Conservation (phyloP, 192 early-diverging fungal species). For the Spizellomyces punctatus region DNA sequence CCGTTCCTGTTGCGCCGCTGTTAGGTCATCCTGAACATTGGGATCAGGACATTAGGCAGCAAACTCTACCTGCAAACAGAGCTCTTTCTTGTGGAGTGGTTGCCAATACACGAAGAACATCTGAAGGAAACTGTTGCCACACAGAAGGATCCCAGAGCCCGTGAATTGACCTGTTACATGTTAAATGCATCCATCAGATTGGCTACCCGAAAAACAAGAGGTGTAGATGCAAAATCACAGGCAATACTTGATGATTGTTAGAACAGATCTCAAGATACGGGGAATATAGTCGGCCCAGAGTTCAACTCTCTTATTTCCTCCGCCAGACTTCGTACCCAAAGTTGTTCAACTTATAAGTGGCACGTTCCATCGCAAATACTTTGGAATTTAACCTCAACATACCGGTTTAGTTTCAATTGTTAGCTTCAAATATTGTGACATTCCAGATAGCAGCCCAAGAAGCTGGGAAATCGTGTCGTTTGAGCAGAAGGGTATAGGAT, state of each 20-base stretch:
- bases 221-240: too few relatives aligned
- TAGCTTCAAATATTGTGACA: conserved; percentile 1
- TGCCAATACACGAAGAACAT: conserved; percentile 16
- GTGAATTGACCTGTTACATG: conserved; percentile 24
- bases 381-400: not conserved
- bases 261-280: not conserved
- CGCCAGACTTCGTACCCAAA: too few relatives aligned
- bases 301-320: too few relatives aligned
- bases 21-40: too few relatives aligned
- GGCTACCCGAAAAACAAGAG: not conserved
- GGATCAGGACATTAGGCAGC: too few relatives aligned
- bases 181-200: too few relatives aligned
- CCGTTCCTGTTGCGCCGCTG: too few relatives aligned
- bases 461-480: not conserved
- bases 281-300: conserved; percentile 3
- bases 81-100: conserved; percentile 21
- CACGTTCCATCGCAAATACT: too few relatives aligned
- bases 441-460: not conserved
- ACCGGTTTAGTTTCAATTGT: conserved; percentile 8
- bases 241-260: too few relatives aligned
- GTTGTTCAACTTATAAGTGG: too few relatives aligned
- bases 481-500: not conserved
- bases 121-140: conserved; percentile 22
- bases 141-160: conserved; percentile 27
- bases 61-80: not conserved